A percentile compares a stretch with the other conserved stretches of the same genome.
phyloP scores from a whole-genome alignment of 371 early-diverging fungal genomes.

The Syncephalis plumigaleata region DNA sequence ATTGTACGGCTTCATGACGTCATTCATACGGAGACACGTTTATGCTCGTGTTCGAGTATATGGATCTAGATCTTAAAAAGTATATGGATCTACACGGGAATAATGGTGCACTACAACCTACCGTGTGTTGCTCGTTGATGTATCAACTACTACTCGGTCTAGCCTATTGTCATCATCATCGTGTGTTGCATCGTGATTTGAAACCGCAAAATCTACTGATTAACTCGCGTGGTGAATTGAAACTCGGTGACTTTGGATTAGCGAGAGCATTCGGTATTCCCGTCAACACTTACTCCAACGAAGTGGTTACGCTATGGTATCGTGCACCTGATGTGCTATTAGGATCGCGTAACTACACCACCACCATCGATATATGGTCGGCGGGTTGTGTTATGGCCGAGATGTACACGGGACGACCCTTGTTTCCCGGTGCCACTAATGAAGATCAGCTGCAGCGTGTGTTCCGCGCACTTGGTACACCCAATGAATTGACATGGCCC shows the following conservation, averaged over 20 bases:
- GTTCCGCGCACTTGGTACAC: slow-evolving; percentile 78
- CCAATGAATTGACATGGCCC: slow-evolving; percentile 74
- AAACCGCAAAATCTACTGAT: slow-evolving; percentile 94
- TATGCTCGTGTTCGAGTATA: slow-evolving; percentile 96
- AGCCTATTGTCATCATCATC: slow-evolving; percentile 86
- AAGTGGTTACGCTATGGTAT: slow-evolving; percentile 96
- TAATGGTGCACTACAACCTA: slow-evolving; percentile 47
- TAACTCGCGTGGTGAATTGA: slow-evolving; percentile 59
- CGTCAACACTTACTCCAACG: slow-evolving; percentile 92
- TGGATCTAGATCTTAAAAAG: slow-evolving; percentile 96
- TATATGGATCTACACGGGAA: slow-evolving; percentile 72
- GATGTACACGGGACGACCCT: slow-evolving; percentile 80
- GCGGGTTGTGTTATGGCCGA: slow-evolving; percentile 98
- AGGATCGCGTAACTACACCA: slow-evolving; percentile 89
- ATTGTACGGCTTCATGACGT: slow-evolving; percentile 92
- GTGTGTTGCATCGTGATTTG: slow-evolving; percentile 93
- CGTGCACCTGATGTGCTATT: slow-evolving; percentile 95
- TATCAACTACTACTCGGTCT: slow-evolving; percentile 78
- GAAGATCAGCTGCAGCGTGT: slow-evolving; percentile 82
- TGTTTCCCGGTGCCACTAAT: slow-evolving; percentile 91
- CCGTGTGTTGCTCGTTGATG: slow-evolving; percentile 63
- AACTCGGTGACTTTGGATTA: slow-evolving; percentile 90
- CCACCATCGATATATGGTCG: slow-evolving; percentile 98
- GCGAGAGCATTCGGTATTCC: slow-evolving; percentile 94
- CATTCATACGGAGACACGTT: slow-evolving; percentile 95